Base-by-base conservation (phyloP, 176 grass and related monocot genomes). In the Eragrostis nindensis region DNA sequence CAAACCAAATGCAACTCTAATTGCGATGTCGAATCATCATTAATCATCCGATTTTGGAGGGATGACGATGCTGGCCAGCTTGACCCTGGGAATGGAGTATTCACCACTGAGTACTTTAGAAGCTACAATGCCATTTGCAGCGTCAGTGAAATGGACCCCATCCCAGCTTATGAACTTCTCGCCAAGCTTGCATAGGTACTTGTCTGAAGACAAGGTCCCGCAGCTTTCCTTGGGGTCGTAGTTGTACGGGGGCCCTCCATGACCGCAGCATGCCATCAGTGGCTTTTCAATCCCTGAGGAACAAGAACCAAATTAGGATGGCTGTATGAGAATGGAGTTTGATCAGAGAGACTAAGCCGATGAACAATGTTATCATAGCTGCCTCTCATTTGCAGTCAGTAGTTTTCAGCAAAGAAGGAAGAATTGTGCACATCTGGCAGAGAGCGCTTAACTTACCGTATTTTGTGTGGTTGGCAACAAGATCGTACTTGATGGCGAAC, bases 121-220 rank as follows among this genome's bases (percentile, higher is more conserved):
- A 44, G 92, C 89, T 0, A 92, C 87, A 3, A 94, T 76, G 18
- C 61, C 59, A 24, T 92, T 97, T 32, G 89, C 94, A 17, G 94
- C 92, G 50, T 97, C 92, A 0, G 91, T 86, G 85, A 94, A 92
- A 61, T 90, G 94, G 38, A 94, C 89, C 19, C 94, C 94, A 9
- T 94, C 94, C 94, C 92, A 97, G 59, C 92, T 97, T 68, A 97
- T 92, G 70, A 90, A 90, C 77, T 88, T 90, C 1, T 88, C 90
- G n/a, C 80, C 94, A 39, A 78, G 76, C n/a, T 80, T 76, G 26
- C 94, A 97, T 7, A 84, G 68, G 70, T 92, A 18, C 63, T 30
- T 79, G 36, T 84, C 85, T 4, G 41, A 42, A 62, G n/a, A n/a
- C n/a, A n/a, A n/a, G n/a, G 74, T 52, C 68, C 78, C 82, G 69